Conservation (phyloP, 345 rosid species). For the Salix dunnii region DNA sequence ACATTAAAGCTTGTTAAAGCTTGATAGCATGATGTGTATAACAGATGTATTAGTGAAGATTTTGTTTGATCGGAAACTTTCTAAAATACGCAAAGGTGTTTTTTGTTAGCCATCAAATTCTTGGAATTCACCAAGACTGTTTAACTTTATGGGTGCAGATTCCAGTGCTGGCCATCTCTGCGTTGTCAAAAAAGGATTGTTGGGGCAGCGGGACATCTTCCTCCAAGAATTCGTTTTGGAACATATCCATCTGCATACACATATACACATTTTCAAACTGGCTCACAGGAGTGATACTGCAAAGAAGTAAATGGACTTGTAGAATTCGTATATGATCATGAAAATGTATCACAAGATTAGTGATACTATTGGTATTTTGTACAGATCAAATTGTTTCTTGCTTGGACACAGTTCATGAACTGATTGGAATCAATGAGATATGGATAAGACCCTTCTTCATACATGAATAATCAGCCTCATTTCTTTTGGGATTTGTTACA, state of each 20-base stretch:
- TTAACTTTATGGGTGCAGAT: conserved; percentile 22
- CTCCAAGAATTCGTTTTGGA: conserved; percentile 8
- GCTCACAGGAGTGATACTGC: conserved; percentile 27
- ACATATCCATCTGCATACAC: conserved; percentile 23
- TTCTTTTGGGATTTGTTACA: not conserved
- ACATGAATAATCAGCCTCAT: not conserved
- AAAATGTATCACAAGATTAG: conserved; percentile 21
- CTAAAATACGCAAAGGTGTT: not conserved
- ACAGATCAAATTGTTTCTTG: conserved; percentile 35
- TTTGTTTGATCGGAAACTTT: not conserved
- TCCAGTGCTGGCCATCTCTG: conserved; percentile 16
- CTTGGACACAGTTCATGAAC: conserved; percentile 21
- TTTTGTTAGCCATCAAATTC: not conserved
- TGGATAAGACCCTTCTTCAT: not conserved
- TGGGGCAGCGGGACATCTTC: conserved; percentile 5
- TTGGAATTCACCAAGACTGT: not conserved
- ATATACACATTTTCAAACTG: conserved; percentile 18
- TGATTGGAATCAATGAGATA: conserved; percentile 11
- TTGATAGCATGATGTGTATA: not conserved
- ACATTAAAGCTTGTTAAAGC: not conserved
- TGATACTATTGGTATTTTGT: conserved; percentile 35
- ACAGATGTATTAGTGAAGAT: not conserved
- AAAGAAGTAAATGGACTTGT: conserved; percentile 31
- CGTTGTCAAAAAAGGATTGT: conserved; percentile 20
- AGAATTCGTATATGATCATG: conserved; percentile 10